Evolutionary conservation across 1,284 basidiomycete genomes (phyloP), one percentile per base, ranked within the genome.

Genomic region (Austroboletus niveus): DNA sequence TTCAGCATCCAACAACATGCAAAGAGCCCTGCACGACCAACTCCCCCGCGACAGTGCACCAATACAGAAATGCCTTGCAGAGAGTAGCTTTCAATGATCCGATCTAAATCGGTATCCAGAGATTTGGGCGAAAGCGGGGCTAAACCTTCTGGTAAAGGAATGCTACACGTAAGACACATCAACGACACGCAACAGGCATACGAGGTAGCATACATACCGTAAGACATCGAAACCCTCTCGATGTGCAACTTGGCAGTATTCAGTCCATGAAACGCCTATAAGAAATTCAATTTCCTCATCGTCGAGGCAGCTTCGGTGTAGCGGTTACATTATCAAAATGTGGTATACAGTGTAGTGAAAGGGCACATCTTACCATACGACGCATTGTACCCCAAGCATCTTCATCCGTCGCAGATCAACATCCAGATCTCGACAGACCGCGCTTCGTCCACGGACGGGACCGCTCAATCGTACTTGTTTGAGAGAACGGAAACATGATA

Each of bases 1-100:
- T 92, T 95, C 55, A 97, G 76, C 65, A 92, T 80, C 96, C 96
- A 98, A 58, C 89, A 89, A 61, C 90, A 93, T 1, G 95, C 95
- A 34, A 98, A 80, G 39, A 98, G 78, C 1, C 95, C 95, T 0
- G 96, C 96, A 27, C 96, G 82, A 1, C 96, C 96, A 5, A 99
- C 90, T 7, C 96, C 96, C 34, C 95, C 96, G 27, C 96, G 82
- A 68, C 96, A 99, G 62, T 98, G 96, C 7, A 90, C 90, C 7
- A 98, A 80, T 4, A 96, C 81, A 32, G 85, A 79, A 2, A 80
- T 68, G 2, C 94, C 94, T 8, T 74, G 75, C 8, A 95, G 72
- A 0, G 94, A 92, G 64, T 95, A 97, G 7, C 72, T 70, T 15
- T 80, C 68, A 42, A 94, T 87, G 50, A 98, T 73, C 39, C 77